Evolutionary conservation across 2,329 filamentous ascomycete species (phyloP).

Genomic region (Penicillium sp.): DNA sequence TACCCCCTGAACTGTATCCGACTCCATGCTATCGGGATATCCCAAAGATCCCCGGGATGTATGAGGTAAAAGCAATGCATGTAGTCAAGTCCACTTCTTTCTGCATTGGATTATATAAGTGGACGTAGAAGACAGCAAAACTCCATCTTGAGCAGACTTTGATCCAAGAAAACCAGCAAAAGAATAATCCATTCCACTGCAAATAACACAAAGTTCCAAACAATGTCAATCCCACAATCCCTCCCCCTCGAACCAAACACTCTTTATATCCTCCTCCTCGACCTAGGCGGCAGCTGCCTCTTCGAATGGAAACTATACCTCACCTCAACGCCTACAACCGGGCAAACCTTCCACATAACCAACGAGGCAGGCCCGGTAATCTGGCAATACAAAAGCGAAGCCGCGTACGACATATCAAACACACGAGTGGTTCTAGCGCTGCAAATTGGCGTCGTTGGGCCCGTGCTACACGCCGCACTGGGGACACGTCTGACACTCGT

Average conservation of each 20-base stretch:
- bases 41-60: neutral
- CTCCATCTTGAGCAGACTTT: neutral
- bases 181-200: neutral
- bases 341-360: slow-evolving; percentile 22
- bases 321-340: slow-evolving; percentile 11
- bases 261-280: slow-evolving; percentile 26
- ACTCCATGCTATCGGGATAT: slow-evolving; percentile 1
- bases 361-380: slow-evolving; percentile 10
- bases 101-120: neutral
- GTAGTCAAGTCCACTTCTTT: neutral
- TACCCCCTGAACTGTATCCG: neutral
- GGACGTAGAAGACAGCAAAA: too few species aligned
- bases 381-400: slow-evolving; percentile 20
- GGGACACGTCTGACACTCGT: slow-evolving; percentile 17
- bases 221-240: neutral
- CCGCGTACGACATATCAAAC: slow-evolving; percentile 5
- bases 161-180: neutral
- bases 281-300: slow-evolving; percentile 14
- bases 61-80: neutral
- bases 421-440: slow-evolving; percentile 19
- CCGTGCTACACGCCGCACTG: slow-evolving; percentile 18
- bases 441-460: slow-evolving; percentile 23
- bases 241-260: slow-evolving; percentile 17
- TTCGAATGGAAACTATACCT: slow-evolving; percentile 31
- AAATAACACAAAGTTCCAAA: neutral